These are phyloP conservation scores for Ceratobasidium sp. DNA, from an alignment of 1,284 basidiomycete genomes.

Conservation along the genomic window DNA sequence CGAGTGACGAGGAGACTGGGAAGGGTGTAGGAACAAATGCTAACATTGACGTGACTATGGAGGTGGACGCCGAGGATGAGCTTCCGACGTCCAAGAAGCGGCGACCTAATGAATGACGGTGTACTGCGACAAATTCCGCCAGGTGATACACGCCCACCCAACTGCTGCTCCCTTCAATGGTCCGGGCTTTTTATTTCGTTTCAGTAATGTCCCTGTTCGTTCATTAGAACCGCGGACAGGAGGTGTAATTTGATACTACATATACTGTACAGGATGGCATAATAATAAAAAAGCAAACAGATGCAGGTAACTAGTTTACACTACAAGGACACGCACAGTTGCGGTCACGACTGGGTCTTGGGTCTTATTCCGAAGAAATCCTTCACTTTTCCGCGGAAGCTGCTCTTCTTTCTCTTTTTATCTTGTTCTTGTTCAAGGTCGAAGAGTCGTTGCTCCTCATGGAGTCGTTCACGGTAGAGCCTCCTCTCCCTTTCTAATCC, in stretches of 20 bases:
- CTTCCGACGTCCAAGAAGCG: constrained; percentile 7
- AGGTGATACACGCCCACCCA: too few species aligned
- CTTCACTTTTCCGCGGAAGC: constrained; percentile 7
- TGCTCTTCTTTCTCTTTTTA: not conserved
- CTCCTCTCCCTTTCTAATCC: constrained; percentile 18
- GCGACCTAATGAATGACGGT: not conserved
- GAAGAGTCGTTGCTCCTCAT: not conserved
- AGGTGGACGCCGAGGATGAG: not conserved
- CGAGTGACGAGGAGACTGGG: constrained; percentile 26
- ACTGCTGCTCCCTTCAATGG: too few species aligned
- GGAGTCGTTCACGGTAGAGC: constrained; percentile 7
- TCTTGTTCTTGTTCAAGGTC: not conserved
- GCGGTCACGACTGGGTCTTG: not conserved
- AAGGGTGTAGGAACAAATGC: not conserved
- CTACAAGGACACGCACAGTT: not conserved
- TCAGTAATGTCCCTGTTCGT: not conserved
- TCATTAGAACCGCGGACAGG: not conserved
- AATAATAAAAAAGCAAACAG: not conserved
- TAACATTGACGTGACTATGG: not conserved
- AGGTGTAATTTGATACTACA: not conserved
- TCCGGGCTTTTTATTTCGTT: too few species aligned
- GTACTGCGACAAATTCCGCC: not conserved
- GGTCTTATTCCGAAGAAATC: not conserved
- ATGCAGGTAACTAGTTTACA: too few species aligned
- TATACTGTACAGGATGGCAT: constrained; percentile 3